Evolutionary conservation across 805 yeast genomes (phyloP).

Genomic region (Wickerhamomyces chaumierensis): DNA sequence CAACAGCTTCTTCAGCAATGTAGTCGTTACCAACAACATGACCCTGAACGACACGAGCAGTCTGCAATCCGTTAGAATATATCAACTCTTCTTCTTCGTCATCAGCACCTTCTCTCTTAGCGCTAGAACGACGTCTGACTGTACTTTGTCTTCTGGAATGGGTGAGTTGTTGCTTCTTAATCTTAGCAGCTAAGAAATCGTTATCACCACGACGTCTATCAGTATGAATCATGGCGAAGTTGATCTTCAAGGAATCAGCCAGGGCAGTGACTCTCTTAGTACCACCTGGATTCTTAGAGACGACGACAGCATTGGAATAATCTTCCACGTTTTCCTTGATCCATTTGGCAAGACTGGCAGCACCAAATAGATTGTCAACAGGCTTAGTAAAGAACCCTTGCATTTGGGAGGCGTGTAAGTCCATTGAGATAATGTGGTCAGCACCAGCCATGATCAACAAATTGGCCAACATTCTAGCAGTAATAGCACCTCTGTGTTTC

Average conservation of each 20-base stretch:
- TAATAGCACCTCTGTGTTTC: slow-evolving; percentile 96
- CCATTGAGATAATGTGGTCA: slow-evolving; percentile 97
- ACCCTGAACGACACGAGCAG: slow-evolving; percentile 93
- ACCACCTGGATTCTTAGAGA: slow-evolving; percentile 98
- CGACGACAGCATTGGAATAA: slow-evolving; percentile 84
- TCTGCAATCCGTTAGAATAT: slow-evolving; percentile 73
- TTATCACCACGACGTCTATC: slow-evolving; percentile 79
- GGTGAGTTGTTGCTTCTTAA: slow-evolving; percentile 21
- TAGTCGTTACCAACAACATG: slow-evolving; percentile 90
- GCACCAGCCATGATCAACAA: slow-evolving; percentile 97
- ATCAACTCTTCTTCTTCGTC: slow-evolving; percentile 61
- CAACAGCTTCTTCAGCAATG: slow-evolving; percentile 23
- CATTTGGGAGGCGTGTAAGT: slow-evolving; percentile 93
- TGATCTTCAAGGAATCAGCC: slow-evolving; percentile 92
- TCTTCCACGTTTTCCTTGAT: slow-evolving; percentile 82
- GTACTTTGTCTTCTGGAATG: slow-evolving; percentile 32
- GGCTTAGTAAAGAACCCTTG: slow-evolving; percentile 98
- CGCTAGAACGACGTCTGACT: slow-evolving; percentile 32
- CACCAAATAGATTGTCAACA: slow-evolving; percentile 92
- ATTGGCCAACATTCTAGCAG: slow-evolving; percentile 97
- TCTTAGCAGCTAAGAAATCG: slow-evolving; percentile 38
- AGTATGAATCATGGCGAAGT: slow-evolving; percentile 98
- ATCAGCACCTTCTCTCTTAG: slow-evolving; percentile 36
- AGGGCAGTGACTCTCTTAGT: slow-evolving; percentile 95
- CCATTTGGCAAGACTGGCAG: slow-evolving; percentile 95